Percentiles rank a stretch among this genome's conserved stretches.
Evolutionary conservation across 2,329 filamentous ascomycete species (phyloP).

Genomic region (Botrytis fabae): DNA sequence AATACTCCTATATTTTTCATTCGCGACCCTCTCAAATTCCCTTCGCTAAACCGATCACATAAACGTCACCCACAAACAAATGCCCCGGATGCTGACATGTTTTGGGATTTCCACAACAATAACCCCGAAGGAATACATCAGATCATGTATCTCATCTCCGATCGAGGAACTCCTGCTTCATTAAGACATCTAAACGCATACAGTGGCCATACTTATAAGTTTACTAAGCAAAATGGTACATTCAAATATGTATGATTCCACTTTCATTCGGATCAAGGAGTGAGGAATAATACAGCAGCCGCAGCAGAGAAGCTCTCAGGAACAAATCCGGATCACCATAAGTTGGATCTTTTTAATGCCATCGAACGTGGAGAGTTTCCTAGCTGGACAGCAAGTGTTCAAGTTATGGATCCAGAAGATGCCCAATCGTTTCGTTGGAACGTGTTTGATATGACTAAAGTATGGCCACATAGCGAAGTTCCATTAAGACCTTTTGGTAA

Average conservation of each 20-base stretch:
- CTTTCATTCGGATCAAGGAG: slow-evolving; percentile 62
- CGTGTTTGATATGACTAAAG: slow-evolving; percentile 69
- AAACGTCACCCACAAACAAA: slow-evolving; percentile 47
- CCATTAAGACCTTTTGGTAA: slow-evolving; percentile 63
- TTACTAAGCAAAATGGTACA: slow-evolving; percentile 62
- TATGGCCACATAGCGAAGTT: slow-evolving; percentile 64
- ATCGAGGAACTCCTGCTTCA: slow-evolving; percentile 64
- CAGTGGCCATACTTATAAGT: slow-evolving; percentile 67
- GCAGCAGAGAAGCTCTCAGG: slow-evolving; percentile 56
- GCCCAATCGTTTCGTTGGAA: slow-evolving; percentile 62
- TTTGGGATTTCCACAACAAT: slow-evolving; percentile 24
- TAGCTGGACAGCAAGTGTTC: slow-evolving; percentile 64
- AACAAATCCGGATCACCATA: slow-evolving; percentile 62
- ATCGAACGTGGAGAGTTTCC: slow-evolving; percentile 62
- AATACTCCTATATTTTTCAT: slow-evolving; percentile 65
- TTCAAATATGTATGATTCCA: slow-evolving; percentile 68
- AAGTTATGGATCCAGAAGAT: slow-evolving; percentile 62
- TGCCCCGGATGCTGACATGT: slow-evolving; percentile 36
- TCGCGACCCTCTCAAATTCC: slow-evolving; percentile 69
- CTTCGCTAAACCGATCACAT: slow-evolving; percentile 50
- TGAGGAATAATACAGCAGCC: slow-evolving; percentile 58
- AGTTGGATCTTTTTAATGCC: slow-evolving; percentile 63
- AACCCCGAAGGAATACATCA: slow-evolving; percentile 57
- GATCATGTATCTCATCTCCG: slow-evolving; percentile 65
- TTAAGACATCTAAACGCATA: slow-evolving; percentile 69